Base-by-base conservation (phyloP, 1,284 basidiomycete species). In the Sanghuangporus weigelae region DNA sequence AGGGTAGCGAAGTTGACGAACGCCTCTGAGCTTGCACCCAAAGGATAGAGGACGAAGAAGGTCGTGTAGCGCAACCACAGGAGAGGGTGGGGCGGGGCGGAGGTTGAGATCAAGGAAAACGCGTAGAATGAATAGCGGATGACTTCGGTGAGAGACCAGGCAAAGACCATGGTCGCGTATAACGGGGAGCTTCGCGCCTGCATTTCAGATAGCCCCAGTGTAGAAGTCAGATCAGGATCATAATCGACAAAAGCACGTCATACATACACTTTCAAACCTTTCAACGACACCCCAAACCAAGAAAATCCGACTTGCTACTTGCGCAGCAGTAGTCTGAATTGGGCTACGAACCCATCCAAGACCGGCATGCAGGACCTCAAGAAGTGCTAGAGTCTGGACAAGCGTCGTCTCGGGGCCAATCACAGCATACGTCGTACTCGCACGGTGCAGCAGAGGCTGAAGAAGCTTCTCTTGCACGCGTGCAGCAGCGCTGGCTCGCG, bases 91-190 rank as follows among this genome's bases (percentile, higher is more conserved):
- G 84, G 79, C 7, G 38, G 79, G 61, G 64, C 63, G 7, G 82
- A 84, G 53, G 92, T 70, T 8, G 98, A 83, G 55, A 81, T 80
- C 70, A 82, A 81, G 7, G 44, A 46, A 19, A n/a, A 46, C 3
- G 90, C 88, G 77, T 99, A 99, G 80, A 92, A 97, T 7, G 87
- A 77, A 76, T 99, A 99, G 35, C 96, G 92, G 66, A 97, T 87
- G 60, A 95, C 84, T 75, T 99, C 96, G 48, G 95, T 95, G 63
- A 91, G 69, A 1, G 92, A 89, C 96, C 96, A 99, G 0, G 96
- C 93, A 67, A 97, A 77, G 60, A 98, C 84, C 94, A 98, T 96
- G 57, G 89, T 88, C 2, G 93, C 85, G 78, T 93, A 98, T 39
- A 95, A 76, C 2, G 96, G 92, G 72, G 86, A 90, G 4, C 79